A percentile compares a stretch with the other conserved stretches of the same genome.
Conservation (phyloP, 805 yeast genomes). For the Monosporozyma solicola region DNA sequence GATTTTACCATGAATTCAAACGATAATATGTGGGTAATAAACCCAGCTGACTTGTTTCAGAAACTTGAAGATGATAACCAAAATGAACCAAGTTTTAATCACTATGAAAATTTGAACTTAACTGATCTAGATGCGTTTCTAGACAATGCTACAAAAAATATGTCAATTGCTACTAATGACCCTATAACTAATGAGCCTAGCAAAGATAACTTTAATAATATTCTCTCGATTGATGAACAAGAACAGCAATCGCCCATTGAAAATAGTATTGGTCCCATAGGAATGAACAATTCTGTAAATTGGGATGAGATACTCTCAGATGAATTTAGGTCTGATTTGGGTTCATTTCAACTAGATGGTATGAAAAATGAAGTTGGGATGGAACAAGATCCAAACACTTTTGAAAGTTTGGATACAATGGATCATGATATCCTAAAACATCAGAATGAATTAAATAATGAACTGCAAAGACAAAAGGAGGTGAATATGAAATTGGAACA, state of each 20-base stretch:
- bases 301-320: background rate
- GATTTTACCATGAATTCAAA: background rate
- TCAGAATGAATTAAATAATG: slow-evolving; percentile 22
- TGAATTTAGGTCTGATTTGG: background rate
- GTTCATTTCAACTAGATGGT: background rate
- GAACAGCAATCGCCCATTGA: background rate
- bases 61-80: background rate
- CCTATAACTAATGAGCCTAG: background rate
- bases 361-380: background rate
- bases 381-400: background rate
- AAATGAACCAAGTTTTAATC: background rate
- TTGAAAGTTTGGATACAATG: background rate
- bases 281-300: background rate
- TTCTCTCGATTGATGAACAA: background rate
- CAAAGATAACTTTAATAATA: background rate
- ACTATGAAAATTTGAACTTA: background rate
- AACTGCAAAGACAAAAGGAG: slow-evolving; percentile 24
- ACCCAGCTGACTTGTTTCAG: background rate
- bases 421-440: slow-evolving; percentile 17
- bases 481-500: slow-evolving; percentile 23
- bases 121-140: background rate
- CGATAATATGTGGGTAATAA: slow-evolving; percentile 1
- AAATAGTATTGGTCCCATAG: background rate
- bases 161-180: background rate
- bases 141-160: background rate